Evolutionary conservation across 2,329 filamentous ascomycete genomes (phyloP).

Genomic region (Sporothrix brasiliensis): DNA sequence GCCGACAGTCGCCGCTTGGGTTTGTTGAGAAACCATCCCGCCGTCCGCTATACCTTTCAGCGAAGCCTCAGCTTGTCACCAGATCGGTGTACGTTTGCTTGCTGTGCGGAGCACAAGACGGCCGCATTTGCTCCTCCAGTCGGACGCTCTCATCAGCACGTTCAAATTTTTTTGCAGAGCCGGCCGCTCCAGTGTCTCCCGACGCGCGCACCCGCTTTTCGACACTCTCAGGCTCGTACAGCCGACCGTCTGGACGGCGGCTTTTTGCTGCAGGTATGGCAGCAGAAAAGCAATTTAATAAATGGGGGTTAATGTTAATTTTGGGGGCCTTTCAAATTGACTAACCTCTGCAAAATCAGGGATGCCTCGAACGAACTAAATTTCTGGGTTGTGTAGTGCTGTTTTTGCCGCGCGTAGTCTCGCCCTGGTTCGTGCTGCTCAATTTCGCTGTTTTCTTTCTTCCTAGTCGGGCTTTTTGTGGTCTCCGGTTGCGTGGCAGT

Average conservation of each 20-base stretch:
- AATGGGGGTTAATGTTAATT: conserved; percentile 20
- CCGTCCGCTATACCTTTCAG: background rate
- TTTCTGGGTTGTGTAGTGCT: conserved; percentile 12
- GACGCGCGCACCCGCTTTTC: background rate
- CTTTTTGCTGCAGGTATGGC: conserved; percentile 18
- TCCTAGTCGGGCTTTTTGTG: conserved; percentile 27
- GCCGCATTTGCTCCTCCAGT: background rate
- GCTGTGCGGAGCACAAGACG: background rate
- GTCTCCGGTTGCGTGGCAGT: conserved; percentile 15
- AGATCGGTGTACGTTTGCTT: background rate
- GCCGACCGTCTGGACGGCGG: background rate
- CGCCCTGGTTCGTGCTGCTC: background rate
- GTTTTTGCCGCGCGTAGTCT: conserved; percentile 11
- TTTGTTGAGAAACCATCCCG: conserved; percentile 1
- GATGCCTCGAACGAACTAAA: conserved; percentile 15
- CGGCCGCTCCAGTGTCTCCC: conserved; percentile 3
- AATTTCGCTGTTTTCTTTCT: conserved; percentile 29
- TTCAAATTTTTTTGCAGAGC: conserved; percentile 13
- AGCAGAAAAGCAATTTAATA: conserved; percentile 18
- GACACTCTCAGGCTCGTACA: background rate
- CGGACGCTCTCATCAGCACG: conserved; percentile 3
- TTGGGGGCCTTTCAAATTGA: background rate
- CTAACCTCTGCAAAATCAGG: conserved; percentile 11
- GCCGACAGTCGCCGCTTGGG: too few species aligned
- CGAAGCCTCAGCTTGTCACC: background rate